Base-by-base conservation (phyloP, 2,329 filamentous ascomycete genomes). In the Aspergillus sp. region DNA sequence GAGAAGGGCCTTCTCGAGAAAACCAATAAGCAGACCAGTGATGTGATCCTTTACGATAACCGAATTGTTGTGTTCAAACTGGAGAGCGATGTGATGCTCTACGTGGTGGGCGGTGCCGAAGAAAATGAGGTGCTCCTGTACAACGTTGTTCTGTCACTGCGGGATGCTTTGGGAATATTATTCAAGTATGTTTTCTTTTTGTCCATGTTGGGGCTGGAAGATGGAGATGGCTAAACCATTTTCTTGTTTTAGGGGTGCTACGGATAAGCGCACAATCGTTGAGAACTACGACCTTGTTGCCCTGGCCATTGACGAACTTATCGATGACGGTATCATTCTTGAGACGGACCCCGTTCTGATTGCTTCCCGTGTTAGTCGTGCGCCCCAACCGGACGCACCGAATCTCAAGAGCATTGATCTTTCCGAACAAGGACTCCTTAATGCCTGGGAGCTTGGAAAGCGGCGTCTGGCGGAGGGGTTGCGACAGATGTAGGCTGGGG, bases 221-320 rank as follows among this genome's bases (percentile, higher is more conserved):
- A 19, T 12, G 27, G 27, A 30, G 34, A 39, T 37, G 22, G 45
- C 62, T 68, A 63, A 70, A 66, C 54, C 24, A 37, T n/a, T 34
- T 30, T 17, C 19, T 60, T 27, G 44, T 54, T 44, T 15, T 65
- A 96, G 91, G 77, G 93, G 96, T 83, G 91, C 91, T 34, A 93
- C 96, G 51, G 95, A 99, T 81, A 97, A 97, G 84, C 89, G 95
- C 66, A 98, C 95, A 57, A 92, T 98, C 65, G 89, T 98, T 71
- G 95, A 99, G 79, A 98, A 98, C 84, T 99, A 98, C 82, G 95
- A 98, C 77, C 85, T 98, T 20, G 90, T 97, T 61, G 90, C 92
- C 13, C 86, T 99, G 54, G 91, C 93, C 45, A 90, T 99, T 64
- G 95, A 99, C 76, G 95, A 99, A 77, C 93, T 96, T 61, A 86